Base-by-base conservation (phyloP, 2,329 filamentous ascomycete species). In the Aspergillus brasiliensis region DNA sequence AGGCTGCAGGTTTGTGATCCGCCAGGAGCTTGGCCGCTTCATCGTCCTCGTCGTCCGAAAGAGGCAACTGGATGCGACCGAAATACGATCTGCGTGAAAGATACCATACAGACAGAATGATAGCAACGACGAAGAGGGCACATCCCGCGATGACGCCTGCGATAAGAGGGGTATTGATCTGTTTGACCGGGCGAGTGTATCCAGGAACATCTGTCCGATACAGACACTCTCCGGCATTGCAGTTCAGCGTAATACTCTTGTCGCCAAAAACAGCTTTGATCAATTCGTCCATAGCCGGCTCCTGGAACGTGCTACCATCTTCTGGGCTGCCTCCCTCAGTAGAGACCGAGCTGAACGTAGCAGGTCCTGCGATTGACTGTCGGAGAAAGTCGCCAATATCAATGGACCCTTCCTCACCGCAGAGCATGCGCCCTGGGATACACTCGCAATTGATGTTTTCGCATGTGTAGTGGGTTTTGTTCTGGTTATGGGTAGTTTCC, bases 81-180 rank as follows among this genome's bases (percentile, higher is more conserved):
- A 76, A 79, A 61, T 79, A 77, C 17, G 83, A 87, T 68, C 92
- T 87, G 61, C 92, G 87, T 7, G 92, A 92, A 5, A 97, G 80
- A 73, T 96, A 96, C 92, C 93, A 99, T 19, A 92, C 87, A 1
- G 87, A 71, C 15, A 98, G 78, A 51, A 97, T 91, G 53, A 94
- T 86, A 1, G 87, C 91, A n/a, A 96, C 92, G 11, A 99, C 83
- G 71, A 97, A 97, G 0, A 99, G 82, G 0, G 90, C 90, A 70
- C 88, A 91, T 6, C 86, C 89, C 23, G 92, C 93, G 69, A 99
- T 98, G 49, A 97, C 91, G 13, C 91, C 90, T 10, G 96, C 94
- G 67, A 99, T 99, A 51, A 99, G 83, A 3, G 94, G 95, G 0
- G 94, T 98, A 75, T 99, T 99, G 78, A 99, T 98, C 73, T 89